These are phyloP conservation scores for Spencermartinsiella ligniputridi DNA, from an alignment of 1,139 yeast genomes.

Conservation along the genomic window DNA sequence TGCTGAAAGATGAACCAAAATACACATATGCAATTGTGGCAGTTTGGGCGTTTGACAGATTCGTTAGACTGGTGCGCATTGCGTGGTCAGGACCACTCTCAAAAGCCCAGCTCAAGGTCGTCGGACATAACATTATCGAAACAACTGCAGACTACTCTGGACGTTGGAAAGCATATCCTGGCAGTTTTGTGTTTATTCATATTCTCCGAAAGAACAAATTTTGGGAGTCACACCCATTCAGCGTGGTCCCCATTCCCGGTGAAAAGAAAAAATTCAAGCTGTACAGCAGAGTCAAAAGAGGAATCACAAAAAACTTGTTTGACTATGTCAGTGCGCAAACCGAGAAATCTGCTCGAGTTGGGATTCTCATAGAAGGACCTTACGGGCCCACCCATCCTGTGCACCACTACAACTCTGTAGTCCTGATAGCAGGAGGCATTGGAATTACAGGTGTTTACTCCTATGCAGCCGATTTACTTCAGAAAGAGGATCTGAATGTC, in stretches of 20 bases:
- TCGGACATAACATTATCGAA: constrained; percentile 27
- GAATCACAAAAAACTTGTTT: constrained; percentile 28
- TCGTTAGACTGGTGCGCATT: constrained; percentile 35
- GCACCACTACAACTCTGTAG: constrained; percentile 46
- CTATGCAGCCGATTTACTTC: constrained; percentile 22
- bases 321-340: constrained; percentile 11
- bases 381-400: constrained; percentile 50
- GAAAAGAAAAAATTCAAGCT: constrained; percentile 26
- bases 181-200: constrained; percentile 57
- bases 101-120: constrained; percentile 35
- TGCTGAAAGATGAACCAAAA: constrained; percentile 21
- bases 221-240: constrained; percentile 68
- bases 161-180: constrained; percentile 46
- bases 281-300: constrained; percentile 28
- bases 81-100: constrained; percentile 40
- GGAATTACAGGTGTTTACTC: constrained; percentile 54
- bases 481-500: constrained; percentile 25
- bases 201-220: constrained; percentile 40
- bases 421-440: constrained; percentile 60
- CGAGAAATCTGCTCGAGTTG: constrained; percentile 16
- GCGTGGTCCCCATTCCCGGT: constrained; percentile 37
- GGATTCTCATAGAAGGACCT: constrained; percentile 50
- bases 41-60: constrained; percentile 41
- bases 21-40: constrained; percentile 37
- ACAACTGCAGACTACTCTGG: constrained; percentile 26